phyloP scores from a whole-genome alignment of 2,329 filamentous ascomycete species.

The Fusarium sp. region DNA sequence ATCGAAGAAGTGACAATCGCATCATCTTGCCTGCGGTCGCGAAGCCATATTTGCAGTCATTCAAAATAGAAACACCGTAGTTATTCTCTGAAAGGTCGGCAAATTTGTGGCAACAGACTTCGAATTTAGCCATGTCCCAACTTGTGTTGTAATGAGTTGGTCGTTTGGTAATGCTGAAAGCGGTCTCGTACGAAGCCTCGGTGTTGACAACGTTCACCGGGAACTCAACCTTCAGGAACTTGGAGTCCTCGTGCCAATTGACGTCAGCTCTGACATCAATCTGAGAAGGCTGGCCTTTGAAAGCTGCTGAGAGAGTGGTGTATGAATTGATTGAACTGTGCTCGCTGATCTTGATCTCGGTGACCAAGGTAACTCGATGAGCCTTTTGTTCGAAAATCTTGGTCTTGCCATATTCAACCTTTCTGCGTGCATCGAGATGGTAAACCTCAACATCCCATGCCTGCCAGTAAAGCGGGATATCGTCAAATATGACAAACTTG shows the following conservation, averaged over 20 bases:
- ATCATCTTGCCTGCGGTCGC: slow-evolving; percentile 90
- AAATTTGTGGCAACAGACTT: slow-evolving; percentile 96
- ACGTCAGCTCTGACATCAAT: slow-evolving; percentile 87
- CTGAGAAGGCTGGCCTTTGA: slow-evolving; percentile 69
- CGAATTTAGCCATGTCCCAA: slow-evolving; percentile 98
- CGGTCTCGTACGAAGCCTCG: slow-evolving; percentile 94
- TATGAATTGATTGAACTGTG: slow-evolving; percentile 88
- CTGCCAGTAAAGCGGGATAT: slow-evolving; percentile 97
- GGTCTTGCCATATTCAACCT: slow-evolving; percentile 76
- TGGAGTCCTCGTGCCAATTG: slow-evolving; percentile 98
- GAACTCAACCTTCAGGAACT: slow-evolving; percentile 99
- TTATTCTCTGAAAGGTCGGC: slow-evolving; percentile 89
- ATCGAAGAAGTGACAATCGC: slow-evolving; percentile 86
- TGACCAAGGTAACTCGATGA: slow-evolving; percentile 84
- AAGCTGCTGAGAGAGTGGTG: slow-evolving; percentile 79
- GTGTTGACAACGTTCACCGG: slow-evolving; percentile 91
- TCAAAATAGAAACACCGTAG: slow-evolving; percentile 92
- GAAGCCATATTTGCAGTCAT: slow-evolving; percentile 97
- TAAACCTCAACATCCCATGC: slow-evolving; percentile 98
- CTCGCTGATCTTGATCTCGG: slow-evolving; percentile 88
- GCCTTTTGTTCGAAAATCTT: slow-evolving; percentile 77
- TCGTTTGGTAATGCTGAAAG: slow-evolving; percentile 87
- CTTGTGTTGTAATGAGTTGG: slow-evolving; percentile 98
- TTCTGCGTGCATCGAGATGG: slow-evolving; percentile 87
- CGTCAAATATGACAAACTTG: slow-evolving; percentile 94